Base-by-base conservation (phyloP, 2,329 filamentous ascomycete genomes). In the Blastomyces silverae region DNA sequence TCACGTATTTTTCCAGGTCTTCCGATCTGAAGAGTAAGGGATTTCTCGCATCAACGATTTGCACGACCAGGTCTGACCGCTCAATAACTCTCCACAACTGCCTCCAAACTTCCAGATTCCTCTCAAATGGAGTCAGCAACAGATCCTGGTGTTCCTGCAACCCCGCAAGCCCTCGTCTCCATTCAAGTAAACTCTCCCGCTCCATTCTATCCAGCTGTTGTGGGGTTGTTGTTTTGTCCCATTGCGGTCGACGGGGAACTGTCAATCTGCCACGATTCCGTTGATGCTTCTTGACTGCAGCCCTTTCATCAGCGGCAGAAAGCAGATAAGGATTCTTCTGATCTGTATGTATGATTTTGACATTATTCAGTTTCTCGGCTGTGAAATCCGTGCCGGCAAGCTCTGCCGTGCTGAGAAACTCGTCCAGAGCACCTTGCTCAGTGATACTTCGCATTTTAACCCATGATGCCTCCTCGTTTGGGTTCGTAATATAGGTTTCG, bases 361-460 rank as follows among this genome's bases (percentile, higher is more conserved):
- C 90, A 74, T 95, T 97, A 80, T 93, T 97, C 86, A 96, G 90
- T 84, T 97, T 97, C 82, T 97, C 92, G 37, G 94, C 95, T 0
- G 93, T 97, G 78, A 99, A 99, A 76, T 99, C 94, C 70, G 94
- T 99, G 69, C 92, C 93, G n/a, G 94, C 94, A 71, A 99, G 82
- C 79, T 97, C 92, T 68, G 94, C 95, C 1, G 94, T 99, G 65
- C 89, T 90, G 69, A 99, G 82, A 77, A 99, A 99, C 78, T 99
- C 94, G 77, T 99, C 94, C 67, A 99, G 86, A 56, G 92, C 92
- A 70, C 89, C 92, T 79, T 99, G 94, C 81, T 99, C 91, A 5
- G 94, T 99, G 71, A 99, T 90, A 76, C 91, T 96, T 81, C 93
- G 91, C 94, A 99, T 97, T 83, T 97, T 99, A 74, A 97, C 91